Evolutionary conservation across 768 basidiomycete genomes (phyloP).

Genomic region (Pulveroboletus sp.): DNA sequence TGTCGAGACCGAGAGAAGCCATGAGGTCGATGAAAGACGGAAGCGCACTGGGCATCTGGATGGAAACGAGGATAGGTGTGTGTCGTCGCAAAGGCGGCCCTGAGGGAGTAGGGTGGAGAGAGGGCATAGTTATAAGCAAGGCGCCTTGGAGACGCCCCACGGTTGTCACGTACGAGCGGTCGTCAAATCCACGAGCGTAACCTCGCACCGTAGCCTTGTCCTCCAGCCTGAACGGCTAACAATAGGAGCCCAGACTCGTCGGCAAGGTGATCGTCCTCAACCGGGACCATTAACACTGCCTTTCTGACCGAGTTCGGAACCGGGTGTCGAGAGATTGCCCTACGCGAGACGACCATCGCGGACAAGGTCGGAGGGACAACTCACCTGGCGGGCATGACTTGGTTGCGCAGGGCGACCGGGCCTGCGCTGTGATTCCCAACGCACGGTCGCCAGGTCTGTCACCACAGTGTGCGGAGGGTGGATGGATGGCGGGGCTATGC

Average conservation of each 20-base stretch:
- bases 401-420: background rate
- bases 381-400: background rate
- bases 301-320: conserved; percentile 14
- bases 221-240: conserved; percentile 29
- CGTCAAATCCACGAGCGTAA: conserved; percentile 28
- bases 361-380: background rate
- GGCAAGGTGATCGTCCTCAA: conserved; percentile 51
- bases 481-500: conserved; percentile 4
- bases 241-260: conserved; percentile 49
- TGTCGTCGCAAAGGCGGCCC: conserved; percentile 17
- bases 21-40: conserved; percentile 88
- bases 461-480: background rate
- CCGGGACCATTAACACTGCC: conserved; percentile 18
- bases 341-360: background rate
- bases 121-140: conserved; percentile 28
- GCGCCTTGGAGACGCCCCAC: conserved; percentile 35
- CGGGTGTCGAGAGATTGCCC: conserved; percentile 3
- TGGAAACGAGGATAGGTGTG: conserved; percentile 27
- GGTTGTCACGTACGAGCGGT: conserved; percentile 33
- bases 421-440: conserved; percentile 15
- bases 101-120: conserved; percentile 11
- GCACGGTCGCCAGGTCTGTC: conserved; percentile 11
- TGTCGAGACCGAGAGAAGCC: conserved; percentile 73
- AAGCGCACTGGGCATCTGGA: conserved; percentile 57
- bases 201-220: conserved; percentile 22